These are phyloP conservation scores for Fusarium zealandicum DNA, from an alignment of 2,329 filamentous ascomycete species.

Conservation along the genomic window DNA sequence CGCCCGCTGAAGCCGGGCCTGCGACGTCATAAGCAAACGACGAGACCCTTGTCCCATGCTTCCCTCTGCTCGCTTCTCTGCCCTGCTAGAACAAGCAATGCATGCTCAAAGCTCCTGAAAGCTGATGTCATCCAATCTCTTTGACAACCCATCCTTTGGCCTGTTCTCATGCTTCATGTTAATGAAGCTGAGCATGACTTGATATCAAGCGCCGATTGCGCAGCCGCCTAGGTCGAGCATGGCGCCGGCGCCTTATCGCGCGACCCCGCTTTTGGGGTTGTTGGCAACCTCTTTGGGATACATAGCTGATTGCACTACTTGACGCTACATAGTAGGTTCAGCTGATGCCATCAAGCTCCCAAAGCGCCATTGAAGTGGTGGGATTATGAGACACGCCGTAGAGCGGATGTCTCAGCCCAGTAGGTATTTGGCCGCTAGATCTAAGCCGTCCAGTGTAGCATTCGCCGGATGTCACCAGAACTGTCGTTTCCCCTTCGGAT, in stretches of 20 bases:
- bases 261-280: slow-evolving; percentile 21
- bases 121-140: slow-evolving; percentile 1
- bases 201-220: slow-evolving; percentile 9
- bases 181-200: slow-evolving; percentile 6
- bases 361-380: neutral
- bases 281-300: slow-evolving; percentile 15
- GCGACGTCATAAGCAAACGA: slow-evolving; percentile 39
- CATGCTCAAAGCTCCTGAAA: neutral
- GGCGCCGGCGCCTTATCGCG: slow-evolving; percentile 25
- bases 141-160: neutral
- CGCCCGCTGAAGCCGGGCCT: slow-evolving; percentile 25
- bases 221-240: neutral
- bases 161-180: neutral
- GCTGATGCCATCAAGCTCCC: slow-evolving; percentile 1
- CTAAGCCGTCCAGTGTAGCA: neutral
- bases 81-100: too few relatives aligned
- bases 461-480: neutral
- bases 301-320: neutral
- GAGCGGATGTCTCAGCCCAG: neutral
- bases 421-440: neutral
- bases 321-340: slow-evolving; percentile 6
- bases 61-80: slow-evolving; percentile 21
- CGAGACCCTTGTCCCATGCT: slow-evolving; percentile 17
- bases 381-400: neutral
- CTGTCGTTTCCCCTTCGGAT: neutral